Evolutionary conservation across 2,329 filamentous ascomycete species (phyloP).

Genomic region (Ilyonectria destructans): DNA sequence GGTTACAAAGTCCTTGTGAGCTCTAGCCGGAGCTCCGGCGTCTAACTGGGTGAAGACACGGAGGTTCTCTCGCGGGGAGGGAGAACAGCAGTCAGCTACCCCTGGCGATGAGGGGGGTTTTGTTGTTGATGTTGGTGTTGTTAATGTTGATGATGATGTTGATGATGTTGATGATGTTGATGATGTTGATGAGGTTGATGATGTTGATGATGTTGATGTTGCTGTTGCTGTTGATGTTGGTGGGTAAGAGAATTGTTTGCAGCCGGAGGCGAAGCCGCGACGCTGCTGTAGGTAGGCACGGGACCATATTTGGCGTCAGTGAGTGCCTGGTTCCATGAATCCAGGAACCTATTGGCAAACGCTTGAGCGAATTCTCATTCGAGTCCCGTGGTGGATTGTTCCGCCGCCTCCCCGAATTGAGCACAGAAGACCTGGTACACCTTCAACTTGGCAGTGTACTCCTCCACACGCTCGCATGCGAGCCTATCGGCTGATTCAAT

Average conservation of each 20-base stretch:
- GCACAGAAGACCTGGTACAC: conserved; percentile 33
- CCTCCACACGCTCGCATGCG: conserved; percentile 15
- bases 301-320: conserved; percentile 13
- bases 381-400: conserved; percentile 21
- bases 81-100: no score
- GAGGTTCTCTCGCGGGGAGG: no score
- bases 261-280: conserved; percentile 7
- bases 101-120: no score
- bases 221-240: not conserved
- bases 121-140: no score
- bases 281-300: conserved; percentile 2
- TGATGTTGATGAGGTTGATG: no score
- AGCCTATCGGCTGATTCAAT: not conserved
- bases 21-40: no score
- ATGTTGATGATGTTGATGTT: no score
- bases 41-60: no score
- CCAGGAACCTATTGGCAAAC: conserved; percentile 23
- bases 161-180: not conserved
- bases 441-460: conserved; percentile 31
- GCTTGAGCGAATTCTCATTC: conserved; percentile 3
- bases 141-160: conserved; percentile 23
- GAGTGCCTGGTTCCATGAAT: conserved; percentile 31
- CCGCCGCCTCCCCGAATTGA: conserved; percentile 29
- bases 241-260: conserved; percentile 7
- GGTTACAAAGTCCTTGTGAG: no score